Evolutionary conservation across 2,329 filamentous ascomycete genomes (phyloP).

Genomic region (Diaporthe ampelina): DNA sequence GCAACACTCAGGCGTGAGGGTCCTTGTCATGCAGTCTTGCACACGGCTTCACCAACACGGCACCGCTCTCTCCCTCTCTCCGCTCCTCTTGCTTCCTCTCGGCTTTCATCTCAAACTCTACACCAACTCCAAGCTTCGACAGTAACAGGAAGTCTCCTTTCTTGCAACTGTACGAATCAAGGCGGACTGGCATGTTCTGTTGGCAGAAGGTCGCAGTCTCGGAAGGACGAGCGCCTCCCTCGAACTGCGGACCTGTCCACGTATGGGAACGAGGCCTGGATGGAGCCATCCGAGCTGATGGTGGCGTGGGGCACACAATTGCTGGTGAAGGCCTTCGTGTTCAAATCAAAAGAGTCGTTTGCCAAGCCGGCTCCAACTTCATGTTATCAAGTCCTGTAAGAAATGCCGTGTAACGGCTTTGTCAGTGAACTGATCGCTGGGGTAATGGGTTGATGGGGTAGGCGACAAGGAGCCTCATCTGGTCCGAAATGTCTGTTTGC

Average conservation of each 20-base stretch:
- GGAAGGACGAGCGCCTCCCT: background rate
- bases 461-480: constrained; percentile 30
- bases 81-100: background rate
- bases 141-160: background rate
- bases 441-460: background rate
- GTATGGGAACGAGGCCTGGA: background rate
- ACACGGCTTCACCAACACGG: background rate
- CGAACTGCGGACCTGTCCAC: background rate
- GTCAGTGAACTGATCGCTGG: constrained; percentile 32
- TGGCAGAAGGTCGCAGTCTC: background rate
- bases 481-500: constrained; percentile 31
- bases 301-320: constrained; percentile 1
- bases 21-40: background rate
- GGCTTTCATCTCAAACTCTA: constrained; percentile 6
- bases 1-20: background rate
- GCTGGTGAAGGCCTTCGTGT: background rate
- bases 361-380: constrained; percentile 2
- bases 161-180: background rate
- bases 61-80: background rate
- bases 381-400: constrained; percentile 40
- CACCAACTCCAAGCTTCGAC: constrained; percentile 9
- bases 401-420: constrained; percentile 22
- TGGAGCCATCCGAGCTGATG: background rate
- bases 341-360: constrained; percentile 5
- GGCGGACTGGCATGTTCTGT: background rate